A percentile compares a stretch with the other conserved stretches of the same genome.
Evolutionary conservation across 75 land plant species (phyloP).

Genomic region (Pinus albicaulis): DNA sequence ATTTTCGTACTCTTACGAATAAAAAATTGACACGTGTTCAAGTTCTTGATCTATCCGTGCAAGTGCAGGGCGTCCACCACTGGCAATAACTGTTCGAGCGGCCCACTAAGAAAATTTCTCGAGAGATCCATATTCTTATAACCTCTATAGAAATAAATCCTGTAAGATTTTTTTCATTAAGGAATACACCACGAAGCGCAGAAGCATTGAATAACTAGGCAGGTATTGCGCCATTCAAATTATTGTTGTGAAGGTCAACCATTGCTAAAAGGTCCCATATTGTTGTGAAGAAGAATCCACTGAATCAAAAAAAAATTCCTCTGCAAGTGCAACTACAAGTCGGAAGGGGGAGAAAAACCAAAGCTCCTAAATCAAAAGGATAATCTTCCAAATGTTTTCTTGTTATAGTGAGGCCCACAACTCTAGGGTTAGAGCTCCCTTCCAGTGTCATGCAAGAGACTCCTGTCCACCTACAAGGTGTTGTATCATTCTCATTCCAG

Average conservation of each 20-base stretch:
- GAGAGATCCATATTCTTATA: constrained; percentile 71
- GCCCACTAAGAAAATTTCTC: constrained; percentile 56
- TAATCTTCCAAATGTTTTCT: constrained; percentile 52
- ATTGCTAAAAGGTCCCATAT: no score
- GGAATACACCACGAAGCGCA: constrained; percentile 60
- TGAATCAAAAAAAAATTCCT: no score
- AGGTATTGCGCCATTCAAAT: constrained; percentile 63
- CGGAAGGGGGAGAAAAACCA: constrained; percentile 51
- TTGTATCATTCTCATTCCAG: constrained; percentile 55
- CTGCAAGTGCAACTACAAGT: no score
- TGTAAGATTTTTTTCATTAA: constrained; percentile 71
- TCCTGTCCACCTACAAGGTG: constrained; percentile 75
- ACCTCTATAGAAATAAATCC: constrained; percentile 54
- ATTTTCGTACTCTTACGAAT: no score
- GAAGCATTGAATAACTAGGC: constrained; percentile 57
- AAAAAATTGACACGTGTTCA: no score
- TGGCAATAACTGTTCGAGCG: no score
- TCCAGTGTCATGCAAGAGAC: constrained; percentile 61
- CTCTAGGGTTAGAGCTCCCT: constrained; percentile 40
- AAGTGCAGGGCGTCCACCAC: no score
- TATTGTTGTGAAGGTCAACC: constrained; percentile 71
- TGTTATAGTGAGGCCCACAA: constrained; percentile 51
- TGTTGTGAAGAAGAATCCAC: no score
- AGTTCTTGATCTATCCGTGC: no score
- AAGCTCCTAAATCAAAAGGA: constrained; percentile 65